Evolutionary conservation across 768 basidiomycete species (phyloP), one percentile per base, ranked within the genome.

Genomic region (Serendipita indica): DNA sequence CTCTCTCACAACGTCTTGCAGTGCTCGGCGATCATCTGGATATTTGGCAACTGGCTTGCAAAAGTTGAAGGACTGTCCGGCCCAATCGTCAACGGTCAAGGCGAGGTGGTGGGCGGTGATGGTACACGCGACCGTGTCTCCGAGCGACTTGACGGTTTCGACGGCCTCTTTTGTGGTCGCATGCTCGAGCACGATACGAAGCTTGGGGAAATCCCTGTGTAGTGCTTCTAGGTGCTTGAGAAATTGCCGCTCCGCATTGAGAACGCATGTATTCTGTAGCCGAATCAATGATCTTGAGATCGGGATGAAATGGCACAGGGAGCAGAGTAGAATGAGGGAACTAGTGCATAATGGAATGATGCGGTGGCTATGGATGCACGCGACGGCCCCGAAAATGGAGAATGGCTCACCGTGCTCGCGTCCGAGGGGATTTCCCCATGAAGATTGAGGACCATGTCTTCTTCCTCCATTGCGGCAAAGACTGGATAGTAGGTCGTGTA

Each of bases 1-100:
- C 74, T 87, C 79, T 62, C 70, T 74, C 45, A 96, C 77, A 28
- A 91, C 81, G 20, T 85, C 77, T 56, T 80, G 79, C 60, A 99
- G 71, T 13, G 94, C 91, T 65, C 80, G 70, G 14, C 94, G 78
- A 68, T 99, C 96, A 63, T 86, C 84, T 1, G 94, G 94, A 68
- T 81, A 92, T 71, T 99, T 99, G 12, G 96, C 92, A 20, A 99
- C 86, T 0, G 96, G 96, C 70, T 98, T 99, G 76, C 96, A 98
- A 72, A 86, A 99, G 66, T 94, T 80, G 79, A 87, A 91, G 2
- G 89, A 80, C 69, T 98, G 91, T 1, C 92, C 89, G 1, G 92
- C 92, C 83, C 93, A 97, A 64, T 92, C 88, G 70, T 99, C 94
- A 2, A 97, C 89, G 3, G 89, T 96, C 52, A 99, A 77, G 28